A percentile compares a stretch with the other conserved stretches of the same genome.
These are phyloP conservation scores for Trichosporon sp. DNA, from an alignment of 1,284 basidiomycete genomes.

Conservation along the genomic window DNA sequence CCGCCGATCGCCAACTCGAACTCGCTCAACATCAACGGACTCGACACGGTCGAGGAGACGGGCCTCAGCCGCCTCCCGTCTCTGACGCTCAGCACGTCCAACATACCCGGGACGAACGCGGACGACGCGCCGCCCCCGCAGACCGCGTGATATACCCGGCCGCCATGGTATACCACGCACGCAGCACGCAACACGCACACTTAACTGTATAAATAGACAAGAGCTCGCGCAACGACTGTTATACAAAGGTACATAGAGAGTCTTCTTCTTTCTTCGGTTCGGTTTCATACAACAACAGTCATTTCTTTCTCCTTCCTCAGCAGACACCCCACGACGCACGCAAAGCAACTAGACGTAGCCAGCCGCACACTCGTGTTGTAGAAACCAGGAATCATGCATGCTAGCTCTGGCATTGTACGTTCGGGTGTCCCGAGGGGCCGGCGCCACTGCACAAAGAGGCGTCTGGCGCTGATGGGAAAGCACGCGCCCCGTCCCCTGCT, in stretches of 20 bases:
- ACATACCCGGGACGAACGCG: not conserved
- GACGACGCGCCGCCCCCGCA: not conserved
- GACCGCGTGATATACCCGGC: not conserved
- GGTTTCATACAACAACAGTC: not conserved
- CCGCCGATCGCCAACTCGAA: not conserved
- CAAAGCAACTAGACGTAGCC: not conserved
- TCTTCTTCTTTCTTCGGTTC: not conserved
- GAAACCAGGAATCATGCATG: not conserved
- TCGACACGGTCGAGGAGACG: slow-evolving; percentile 1
- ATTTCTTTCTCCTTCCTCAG: not conserved
- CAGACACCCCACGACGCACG: not conserved
- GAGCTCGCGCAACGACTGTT: not conserved
- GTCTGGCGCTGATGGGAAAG: not conserved
- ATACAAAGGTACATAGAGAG: not conserved
- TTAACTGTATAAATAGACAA: not conserved
- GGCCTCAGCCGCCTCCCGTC: not conserved
- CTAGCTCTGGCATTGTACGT: not conserved
- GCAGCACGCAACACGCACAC: not conserved
- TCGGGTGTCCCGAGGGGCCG: not conserved
- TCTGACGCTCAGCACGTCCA: not conserved
- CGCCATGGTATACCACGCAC: not conserved
- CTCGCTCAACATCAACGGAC: not conserved
- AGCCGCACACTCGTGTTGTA: not conserved
- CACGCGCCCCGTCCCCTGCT: not conserved
- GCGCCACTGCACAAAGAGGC: too few species aligned